phyloP scores from a whole-genome alignment of 2,329 filamentous ascomycete genomes.

The Aspergillus clavatus region DNA sequence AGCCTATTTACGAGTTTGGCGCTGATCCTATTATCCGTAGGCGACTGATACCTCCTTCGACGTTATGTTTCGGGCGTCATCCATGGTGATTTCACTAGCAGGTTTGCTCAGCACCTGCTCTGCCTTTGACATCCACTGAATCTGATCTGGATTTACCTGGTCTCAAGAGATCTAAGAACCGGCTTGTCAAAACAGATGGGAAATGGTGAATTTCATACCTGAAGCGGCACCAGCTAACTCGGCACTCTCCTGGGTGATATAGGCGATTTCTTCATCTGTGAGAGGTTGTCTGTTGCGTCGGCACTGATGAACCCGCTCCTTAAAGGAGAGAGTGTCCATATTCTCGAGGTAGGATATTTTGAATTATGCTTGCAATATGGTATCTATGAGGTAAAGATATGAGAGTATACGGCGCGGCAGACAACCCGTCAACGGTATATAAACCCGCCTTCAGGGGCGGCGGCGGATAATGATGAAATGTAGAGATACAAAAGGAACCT shows the following conservation, averaged over 20 bases:
- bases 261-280: constrained; percentile 11
- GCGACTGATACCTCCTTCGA: constrained; percentile 14
- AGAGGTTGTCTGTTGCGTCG: constrained; percentile 7
- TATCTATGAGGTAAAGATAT: not conserved
- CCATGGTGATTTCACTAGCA: constrained; percentile 6
- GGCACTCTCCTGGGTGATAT: constrained; percentile 9
- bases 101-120: constrained; percentile 12
- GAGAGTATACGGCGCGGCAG: not conserved
- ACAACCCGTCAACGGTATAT: not conserved
- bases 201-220: too few relatives aligned
- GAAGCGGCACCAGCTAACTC: constrained; percentile 8
- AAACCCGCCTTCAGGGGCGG: not conserved
- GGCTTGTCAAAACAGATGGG: too few relatives aligned
- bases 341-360: not conserved
- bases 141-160: constrained; percentile 5
- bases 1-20: constrained; percentile 1
- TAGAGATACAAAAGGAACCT: not conserved
- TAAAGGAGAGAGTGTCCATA: constrained; percentile 9
- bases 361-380: too few relatives aligned
- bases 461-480: not conserved
- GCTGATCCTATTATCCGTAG: too few relatives aligned
- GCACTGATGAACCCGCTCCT: constrained; percentile 7
- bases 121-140: constrained; percentile 9
- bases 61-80: constrained; percentile 9
- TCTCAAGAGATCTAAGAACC: not conserved